phyloP scores from a whole-genome alignment of 192 early-diverging fungal species.

The Dissophora globulifera region DNA sequence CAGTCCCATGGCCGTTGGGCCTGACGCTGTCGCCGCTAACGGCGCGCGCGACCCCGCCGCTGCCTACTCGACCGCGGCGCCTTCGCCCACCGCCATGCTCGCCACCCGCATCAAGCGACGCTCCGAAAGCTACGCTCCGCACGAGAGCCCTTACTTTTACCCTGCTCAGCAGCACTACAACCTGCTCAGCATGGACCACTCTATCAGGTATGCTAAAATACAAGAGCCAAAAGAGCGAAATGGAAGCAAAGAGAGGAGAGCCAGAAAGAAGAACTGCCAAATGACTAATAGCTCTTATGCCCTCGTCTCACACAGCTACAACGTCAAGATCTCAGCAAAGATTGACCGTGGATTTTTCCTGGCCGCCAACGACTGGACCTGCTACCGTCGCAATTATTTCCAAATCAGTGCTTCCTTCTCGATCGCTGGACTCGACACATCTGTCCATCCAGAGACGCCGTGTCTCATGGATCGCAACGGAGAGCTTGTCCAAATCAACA shows the following conservation, averaged over 20 bases:
- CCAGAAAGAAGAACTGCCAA: too few relatives aligned
- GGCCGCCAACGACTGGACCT: constrained; percentile 90
- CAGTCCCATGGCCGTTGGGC: constrained; percentile 23
- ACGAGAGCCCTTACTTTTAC: constrained; percentile 76
- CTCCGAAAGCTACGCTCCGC: constrained; percentile 55
- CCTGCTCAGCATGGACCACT: constrained; percentile 72
- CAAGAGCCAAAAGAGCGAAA: constrained; percentile 61
- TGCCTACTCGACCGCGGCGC: constrained; percentile 27
- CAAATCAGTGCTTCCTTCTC: constrained; percentile 80
- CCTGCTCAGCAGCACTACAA: constrained; percentile 71
- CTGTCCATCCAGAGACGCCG: constrained; percentile 60
- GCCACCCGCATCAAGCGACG: constrained; percentile 12
- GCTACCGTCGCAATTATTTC: constrained; percentile 96
- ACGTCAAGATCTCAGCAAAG: constrained; percentile 73
- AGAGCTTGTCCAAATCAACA: constrained; percentile 62
- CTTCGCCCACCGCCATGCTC: constrained; percentile 9
- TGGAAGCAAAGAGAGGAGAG: constrained; percentile 84
- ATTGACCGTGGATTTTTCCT: constrained; percentile 95
- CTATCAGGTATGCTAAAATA: constrained; percentile 52
- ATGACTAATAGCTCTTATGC: too few relatives aligned
- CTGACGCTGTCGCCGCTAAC: constrained; percentile 12
- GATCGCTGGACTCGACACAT: constrained; percentile 56
- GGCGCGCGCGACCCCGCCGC: constrained; percentile 8
- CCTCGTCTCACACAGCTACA: too few relatives aligned
- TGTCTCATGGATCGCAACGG: constrained; percentile 74